A percentile compares a stretch with the other conserved stretches of the same genome.
Conservation (phyloP, 345 rosid genomes). For the Corchorus olitorius region DNA sequence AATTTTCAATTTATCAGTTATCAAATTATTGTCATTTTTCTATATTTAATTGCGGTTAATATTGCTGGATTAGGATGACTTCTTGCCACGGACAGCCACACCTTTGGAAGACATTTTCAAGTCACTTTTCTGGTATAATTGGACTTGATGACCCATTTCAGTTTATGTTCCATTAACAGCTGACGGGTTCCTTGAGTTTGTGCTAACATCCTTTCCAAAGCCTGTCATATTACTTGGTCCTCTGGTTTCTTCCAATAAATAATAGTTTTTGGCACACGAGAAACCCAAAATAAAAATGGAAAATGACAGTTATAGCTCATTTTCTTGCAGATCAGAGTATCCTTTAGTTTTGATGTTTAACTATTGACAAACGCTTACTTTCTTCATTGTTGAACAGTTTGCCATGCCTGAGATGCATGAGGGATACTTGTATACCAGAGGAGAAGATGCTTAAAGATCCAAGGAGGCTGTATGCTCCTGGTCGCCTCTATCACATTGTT, state of each 20-base stretch:
- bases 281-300: background rate
- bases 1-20: too few species aligned
- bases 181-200: too few species aligned
- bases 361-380: conserved; percentile 19
- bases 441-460: conserved; percentile 91
- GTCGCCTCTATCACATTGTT: conserved; percentile 96
- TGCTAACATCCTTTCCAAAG: conserved; percentile 4
- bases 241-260: background rate
- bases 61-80: too few species aligned
- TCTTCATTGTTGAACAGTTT: conserved; percentile 49
- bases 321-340: background rate
- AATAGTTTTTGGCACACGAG: background rate
- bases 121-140: too few species aligned
- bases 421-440: conserved; percentile 89
- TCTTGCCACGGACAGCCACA: too few species aligned
- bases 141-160: too few species aligned
- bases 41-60: too few species aligned
- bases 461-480: conserved; percentile 94
- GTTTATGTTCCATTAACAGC: too few species aligned
- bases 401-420: conserved; percentile 93
- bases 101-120: too few species aligned
- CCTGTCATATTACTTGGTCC: background rate
- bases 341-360: background rate
- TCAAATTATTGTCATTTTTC: too few species aligned
- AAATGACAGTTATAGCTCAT: background rate